phyloP scores from a whole-genome alignment of 441 rosid genomes.

The Theobroma grandiflorum region DNA sequence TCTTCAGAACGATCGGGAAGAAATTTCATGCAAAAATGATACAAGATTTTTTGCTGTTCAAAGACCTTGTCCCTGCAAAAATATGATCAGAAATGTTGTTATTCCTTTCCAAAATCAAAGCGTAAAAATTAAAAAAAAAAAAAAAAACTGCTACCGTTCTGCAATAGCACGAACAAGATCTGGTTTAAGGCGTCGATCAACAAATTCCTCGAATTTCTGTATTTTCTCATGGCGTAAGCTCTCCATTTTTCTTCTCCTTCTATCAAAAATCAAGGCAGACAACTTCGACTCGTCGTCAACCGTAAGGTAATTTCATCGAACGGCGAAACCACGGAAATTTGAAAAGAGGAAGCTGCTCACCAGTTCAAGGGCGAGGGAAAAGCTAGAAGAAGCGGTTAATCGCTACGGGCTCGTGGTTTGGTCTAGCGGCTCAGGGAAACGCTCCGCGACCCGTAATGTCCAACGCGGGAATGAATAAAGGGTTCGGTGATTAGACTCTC shows the following conservation, averaged over 20 bases:
- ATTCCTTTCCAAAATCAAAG: background rate
- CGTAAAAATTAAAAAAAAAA: background rate
- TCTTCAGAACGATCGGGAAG: background rate
- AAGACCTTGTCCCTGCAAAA: background rate
- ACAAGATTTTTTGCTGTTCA: constrained; percentile 55
- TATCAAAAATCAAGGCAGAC: background rate
- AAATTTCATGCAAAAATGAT: constrained; percentile 50
- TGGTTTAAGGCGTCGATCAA: constrained; percentile 83
- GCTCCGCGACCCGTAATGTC: too few relatives aligned
- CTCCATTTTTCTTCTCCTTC: constrained; percentile 19
- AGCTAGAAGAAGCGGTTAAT: too few relatives aligned
- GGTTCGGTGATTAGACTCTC: too few relatives aligned
- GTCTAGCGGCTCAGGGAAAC: too few relatives aligned
- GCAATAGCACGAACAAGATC: constrained; percentile 72
- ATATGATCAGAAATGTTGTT: background rate
- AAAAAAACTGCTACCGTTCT: constrained; percentile 48
- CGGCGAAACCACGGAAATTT: background rate
- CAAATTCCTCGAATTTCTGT: constrained; percentile 78
- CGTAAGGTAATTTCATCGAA: background rate
- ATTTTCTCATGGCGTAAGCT: constrained; percentile 49
- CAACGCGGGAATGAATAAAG: too few relatives aligned
- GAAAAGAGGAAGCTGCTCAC: too few relatives aligned
- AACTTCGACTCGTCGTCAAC: too few relatives aligned
- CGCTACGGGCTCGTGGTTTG: too few relatives aligned
- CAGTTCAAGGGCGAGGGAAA: too few relatives aligned